Evolutionary conservation across 208 protist species (phyloP), one percentile per base, ranked within the genome.

Genomic region (Trypanosoma brucei): DNA sequence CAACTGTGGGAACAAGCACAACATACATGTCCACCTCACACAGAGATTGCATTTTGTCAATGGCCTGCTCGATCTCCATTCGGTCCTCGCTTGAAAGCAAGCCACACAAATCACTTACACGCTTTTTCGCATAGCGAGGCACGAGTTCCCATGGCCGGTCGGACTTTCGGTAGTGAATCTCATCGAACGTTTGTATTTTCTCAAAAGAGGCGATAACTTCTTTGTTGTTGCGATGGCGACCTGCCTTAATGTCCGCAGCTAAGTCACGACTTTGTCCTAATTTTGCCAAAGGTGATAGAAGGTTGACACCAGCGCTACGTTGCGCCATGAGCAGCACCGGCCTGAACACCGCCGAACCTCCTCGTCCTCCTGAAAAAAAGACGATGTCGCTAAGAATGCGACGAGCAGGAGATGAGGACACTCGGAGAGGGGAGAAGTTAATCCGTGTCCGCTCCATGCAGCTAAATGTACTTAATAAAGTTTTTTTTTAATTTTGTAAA

Each of bases 41-140:
- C 2, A 94, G 64, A 13, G 83, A 81, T 70, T 90, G 83, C 83
- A 94, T 94, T 64, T 83, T 77, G 70, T 91, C 84, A 58, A 94
- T 91, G 0, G 75, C 66, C 69, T 92, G 84, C 76, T 94, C 88
- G 72, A 94, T 92, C 50, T 94, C 84, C 84, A 94, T 94, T 3
- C 88, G 82, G 69, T 94, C 79, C 68, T 90, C 88, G 2, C 68
- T 78, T 59, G 57, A 78, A 38, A 94, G 78, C 33, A 94, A 78
- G 35, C 88, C 88, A 45, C 88, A 82, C 1, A 94, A 60, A 64
- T 94, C 88, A 53, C 75, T 81, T n/a, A 94, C 88, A 45, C 88
- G 84, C 71, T 87, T 90, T 72, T 88, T 89, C 1, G 83, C 80
- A 66, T 90, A 91, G 49, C 73, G 68, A 55, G 83, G 83, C 58